A percentile compares a stretch with the other conserved stretches of the same genome.
Conservation (phyloP, 2,329 filamentous ascomycete genomes). For the Verticillium isaacii region DNA sequence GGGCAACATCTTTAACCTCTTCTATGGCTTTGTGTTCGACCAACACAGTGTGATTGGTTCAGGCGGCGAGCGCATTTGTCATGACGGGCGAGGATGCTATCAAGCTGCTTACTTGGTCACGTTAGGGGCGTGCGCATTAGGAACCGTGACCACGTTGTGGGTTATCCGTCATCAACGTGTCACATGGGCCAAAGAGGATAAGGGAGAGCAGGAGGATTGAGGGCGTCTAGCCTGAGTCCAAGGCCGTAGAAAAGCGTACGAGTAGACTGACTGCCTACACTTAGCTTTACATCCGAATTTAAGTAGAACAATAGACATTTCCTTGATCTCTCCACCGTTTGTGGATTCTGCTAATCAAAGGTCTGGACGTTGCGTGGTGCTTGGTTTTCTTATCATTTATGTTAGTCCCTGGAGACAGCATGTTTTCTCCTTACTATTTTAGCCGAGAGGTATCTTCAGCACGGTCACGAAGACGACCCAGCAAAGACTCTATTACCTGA, state of each 20-base stretch:
- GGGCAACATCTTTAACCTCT: constrained; percentile 87
- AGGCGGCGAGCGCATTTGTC: constrained; percentile 68
- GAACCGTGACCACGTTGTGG: constrained; percentile 65
- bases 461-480: neutral
- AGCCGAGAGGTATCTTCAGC: no score
- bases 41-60: constrained; percentile 65
- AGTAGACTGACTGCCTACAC: no score
- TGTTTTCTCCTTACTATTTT: no score
- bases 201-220: constrained; percentile 32
- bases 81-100: constrained; percentile 77
- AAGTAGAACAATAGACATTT: no score
- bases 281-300: no score
- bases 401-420: no score
- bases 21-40: constrained; percentile 84
- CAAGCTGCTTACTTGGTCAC: constrained; percentile 76
- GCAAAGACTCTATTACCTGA: neutral
- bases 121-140: constrained; percentile 63
- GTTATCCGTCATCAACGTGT: constrained; percentile 58
- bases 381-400: no score
- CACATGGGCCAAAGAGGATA: constrained; percentile 28
- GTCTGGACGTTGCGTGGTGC: no score
- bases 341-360: no score
- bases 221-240: neutral
- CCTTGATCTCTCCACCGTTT: no score
- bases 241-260: no score